Percentiles rank a stretch among this genome's conserved stretches.
These are phyloP conservation scores for Carex sylvatica DNA, from an alignment of 202 grass and related monocot genomes.

Conservation along the genomic window DNA sequence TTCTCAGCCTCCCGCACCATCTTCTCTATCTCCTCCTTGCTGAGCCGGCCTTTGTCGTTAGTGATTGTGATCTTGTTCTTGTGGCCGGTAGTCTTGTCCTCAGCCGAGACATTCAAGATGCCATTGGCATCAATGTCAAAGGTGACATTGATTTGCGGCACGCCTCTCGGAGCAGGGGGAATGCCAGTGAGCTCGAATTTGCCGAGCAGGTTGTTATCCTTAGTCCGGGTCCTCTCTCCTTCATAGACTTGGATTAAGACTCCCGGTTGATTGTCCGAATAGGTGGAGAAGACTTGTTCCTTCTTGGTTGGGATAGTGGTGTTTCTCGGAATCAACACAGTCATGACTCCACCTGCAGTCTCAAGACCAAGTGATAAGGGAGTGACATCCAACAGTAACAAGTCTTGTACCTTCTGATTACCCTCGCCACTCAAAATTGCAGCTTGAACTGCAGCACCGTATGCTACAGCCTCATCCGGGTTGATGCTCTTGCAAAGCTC, in stretches of 20 bases:
- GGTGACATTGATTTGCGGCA: constrained; percentile 59
- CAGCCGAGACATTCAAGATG: constrained; percentile 73
- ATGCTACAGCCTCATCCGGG: constrained; percentile 79
- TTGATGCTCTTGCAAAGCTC: constrained; percentile 97
- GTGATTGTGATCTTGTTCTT: constrained; percentile 89
- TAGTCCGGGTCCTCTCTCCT: constrained; percentile 59
- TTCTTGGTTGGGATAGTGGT: constrained; percentile 78
- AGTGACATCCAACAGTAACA: constrained; percentile 70
- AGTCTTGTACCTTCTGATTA: constrained; percentile 60
- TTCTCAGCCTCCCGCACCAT: constrained; percentile 76
- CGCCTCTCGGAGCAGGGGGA: constrained; percentile 52
- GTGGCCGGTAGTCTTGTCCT: constrained; percentile 68
- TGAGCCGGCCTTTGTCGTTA: constrained; percentile 69
- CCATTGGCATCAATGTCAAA: constrained; percentile 78
- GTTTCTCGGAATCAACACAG: constrained; percentile 67
- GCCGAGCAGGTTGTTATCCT: constrained; percentile 67
- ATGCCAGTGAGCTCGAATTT: constrained; percentile 73
- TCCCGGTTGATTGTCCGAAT: constrained; percentile 65
- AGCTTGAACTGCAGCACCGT: constrained; percentile 74
- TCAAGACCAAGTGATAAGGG: constrained; percentile 73
- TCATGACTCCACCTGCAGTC: constrained; percentile 72
- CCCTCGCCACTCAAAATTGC: constrained; percentile 71
- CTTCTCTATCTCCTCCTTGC: constrained; percentile 82
- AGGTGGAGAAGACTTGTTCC: constrained; percentile 80
- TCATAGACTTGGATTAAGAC: constrained; percentile 81